Base-by-base conservation (phyloP, 2,329 filamentous ascomycete species). In the Ascochyta fabae region DNA sequence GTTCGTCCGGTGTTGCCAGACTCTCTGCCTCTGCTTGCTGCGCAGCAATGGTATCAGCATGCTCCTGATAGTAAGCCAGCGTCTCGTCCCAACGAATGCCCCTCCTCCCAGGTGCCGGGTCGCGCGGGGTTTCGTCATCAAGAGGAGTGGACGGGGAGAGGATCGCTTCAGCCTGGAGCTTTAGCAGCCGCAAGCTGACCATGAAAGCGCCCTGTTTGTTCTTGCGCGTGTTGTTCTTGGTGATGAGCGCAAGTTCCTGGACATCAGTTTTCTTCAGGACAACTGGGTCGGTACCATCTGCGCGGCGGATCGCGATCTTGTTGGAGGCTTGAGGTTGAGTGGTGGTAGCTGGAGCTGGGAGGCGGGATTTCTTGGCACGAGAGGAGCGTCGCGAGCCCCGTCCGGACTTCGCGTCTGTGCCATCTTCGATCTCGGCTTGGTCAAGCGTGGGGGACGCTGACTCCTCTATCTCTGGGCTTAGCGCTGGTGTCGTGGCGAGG, bases 201-300 rank as follows among this genome's bases (percentile, higher is more conserved):
- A 77, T 66, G 23, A 81, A 60, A 15, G 77, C 73, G 23, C 76
- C 77, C 41, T 77, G 77, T 55, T 82, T 83, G 66, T 83, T 83
- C 65, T 79, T 79, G 36, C 77, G 73, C 8, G 81, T 83, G 61
- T 83, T 83, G 45, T 68, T 70, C 31, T 77, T 74, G 1, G 81
- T 83, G 15, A 77, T 49, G 10, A 76, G 65, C 10, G 79, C 74
- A 8, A 82, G 66, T 52, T 80, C 77, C 56, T 83, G 80, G 15
- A 80, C 79, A 53, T 83, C 80, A 6, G 77, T 77, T 59, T 77
- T 78, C 67, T 80, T 81, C 29, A 82, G 70, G 9, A 78, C 67
- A 7, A 82, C 74, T 4, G 75, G 76, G 52, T 78, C 77, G 9
- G 69, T 69, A 13, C 74, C 75, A 50, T 76, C 74, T 2, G 72